Conservation (phyloP, 306 rosid species). For the Citrullus mucosospermus region DNA sequence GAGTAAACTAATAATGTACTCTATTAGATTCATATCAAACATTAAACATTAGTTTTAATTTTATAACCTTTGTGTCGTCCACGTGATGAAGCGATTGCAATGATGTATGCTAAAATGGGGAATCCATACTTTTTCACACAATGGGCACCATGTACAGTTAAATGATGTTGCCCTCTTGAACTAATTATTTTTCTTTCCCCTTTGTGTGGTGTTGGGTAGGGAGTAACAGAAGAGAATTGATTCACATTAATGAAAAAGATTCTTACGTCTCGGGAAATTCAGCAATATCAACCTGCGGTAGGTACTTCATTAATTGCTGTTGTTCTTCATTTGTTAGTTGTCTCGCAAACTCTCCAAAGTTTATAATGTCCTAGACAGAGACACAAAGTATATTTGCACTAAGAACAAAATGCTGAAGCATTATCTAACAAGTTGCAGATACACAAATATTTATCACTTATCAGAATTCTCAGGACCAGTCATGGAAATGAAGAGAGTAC, state of each 20-base stretch:
- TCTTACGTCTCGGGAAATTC: slow-evolving; percentile 72
- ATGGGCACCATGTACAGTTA: not conserved
- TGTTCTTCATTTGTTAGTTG: slow-evolving; percentile 84
- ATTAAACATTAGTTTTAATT: too few species aligned
- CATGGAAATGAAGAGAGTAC: too few species aligned
- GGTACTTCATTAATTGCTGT: slow-evolving; percentile 62
- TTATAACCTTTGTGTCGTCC: not conserved
- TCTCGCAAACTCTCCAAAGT: slow-evolving; percentile 63
- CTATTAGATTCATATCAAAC: not conserved
- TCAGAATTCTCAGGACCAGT: not conserved
- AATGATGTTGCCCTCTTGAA: not conserved
- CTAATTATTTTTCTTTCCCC: not conserved
- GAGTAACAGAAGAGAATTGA: not conserved
- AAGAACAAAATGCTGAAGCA: not conserved
- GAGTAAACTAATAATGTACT: not conserved
- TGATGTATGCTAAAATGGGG: not conserved
- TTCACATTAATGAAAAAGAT: slow-evolving; percentile 6
- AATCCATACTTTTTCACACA: not conserved
- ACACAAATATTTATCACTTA: not conserved
- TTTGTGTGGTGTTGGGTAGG: not conserved
- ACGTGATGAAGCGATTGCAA: not conserved
- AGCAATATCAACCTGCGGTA: slow-evolving; percentile 58
- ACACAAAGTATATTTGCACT: slow-evolving; percentile 5
- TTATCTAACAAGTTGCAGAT: not conserved
- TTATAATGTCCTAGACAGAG: slow-evolving; percentile 49